Base-by-base conservation (phyloP, 805 yeast genomes). In the Kodamaea lidongshanica region DNA sequence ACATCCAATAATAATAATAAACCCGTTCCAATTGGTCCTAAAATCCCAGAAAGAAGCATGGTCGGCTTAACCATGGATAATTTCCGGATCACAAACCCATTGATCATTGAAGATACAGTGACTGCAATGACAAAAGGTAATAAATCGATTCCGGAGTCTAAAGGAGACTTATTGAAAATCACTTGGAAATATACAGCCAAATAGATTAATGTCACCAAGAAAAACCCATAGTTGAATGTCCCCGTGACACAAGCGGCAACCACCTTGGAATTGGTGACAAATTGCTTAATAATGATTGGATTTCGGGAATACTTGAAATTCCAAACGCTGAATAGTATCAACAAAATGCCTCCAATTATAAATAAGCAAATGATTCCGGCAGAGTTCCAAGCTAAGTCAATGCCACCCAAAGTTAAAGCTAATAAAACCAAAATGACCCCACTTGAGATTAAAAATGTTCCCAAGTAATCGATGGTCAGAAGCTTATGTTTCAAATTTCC, bases 361-460 rank as follows among this genome's bases (percentile, higher is more conserved):
- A 77, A 63, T 30, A 68, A 67, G 7, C 52, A 40, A 5, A 77
- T 66, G 3, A 73, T 71, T 4, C 71, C 64, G n/a, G 72, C 70
- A 0, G 78, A 67, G 3, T 53, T 45, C 84, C 84, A 78, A 1
- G 71, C 52, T 41, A 51, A 65, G 19, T 65, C 56, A 19, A 54
- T 49, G 3, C 78, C 77, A 12, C 81, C 82, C 41, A 75, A 67
- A 0, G 78, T 65, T 20, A 77, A 46, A 0, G 67, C 82, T 25
- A 69, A 52, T 32, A 66, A 50, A 1, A 72, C 34, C 25, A 75
- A 44, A 4, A 73, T 70, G 25, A 66, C 41, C 1, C 72, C 70
- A 3, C 56, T 42, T 3, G 67, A 48, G 17, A 72, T 40, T 7
- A 73, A 39, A 12, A 58, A 40, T 2, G 70, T 65, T 2, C 80